Conservation (phyloP, 2,329 filamentous ascomycete genomes). For the Lasiodiplodia citricola region DNA sequence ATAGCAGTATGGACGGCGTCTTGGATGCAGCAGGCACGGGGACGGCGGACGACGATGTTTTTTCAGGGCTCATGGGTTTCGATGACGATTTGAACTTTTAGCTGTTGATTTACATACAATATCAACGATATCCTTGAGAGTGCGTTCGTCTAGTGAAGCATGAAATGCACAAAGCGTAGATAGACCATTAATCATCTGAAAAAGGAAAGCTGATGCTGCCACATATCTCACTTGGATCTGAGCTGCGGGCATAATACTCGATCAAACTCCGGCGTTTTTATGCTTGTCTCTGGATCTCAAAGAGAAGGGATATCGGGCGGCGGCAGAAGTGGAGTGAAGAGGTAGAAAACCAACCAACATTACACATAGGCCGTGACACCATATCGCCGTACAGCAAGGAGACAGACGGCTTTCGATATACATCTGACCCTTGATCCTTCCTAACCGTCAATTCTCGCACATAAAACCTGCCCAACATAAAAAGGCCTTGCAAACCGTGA, state of each 20-base stretch:
- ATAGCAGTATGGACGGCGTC: slow-evolving; percentile 20
- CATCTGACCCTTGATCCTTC: background rate
- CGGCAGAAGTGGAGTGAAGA: background rate
- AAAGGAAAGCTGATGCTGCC: background rate
- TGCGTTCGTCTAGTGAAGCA: background rate
- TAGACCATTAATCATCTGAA: background rate
- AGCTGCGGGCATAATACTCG: background rate
- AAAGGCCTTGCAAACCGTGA: background rate
- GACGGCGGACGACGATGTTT: slow-evolving; percentile 23
- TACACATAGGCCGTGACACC: background rate
- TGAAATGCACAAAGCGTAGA: background rate
- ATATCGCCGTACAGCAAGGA: background rate
- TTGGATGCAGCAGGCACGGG: slow-evolving; percentile 14
- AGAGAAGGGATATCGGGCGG: background rate
- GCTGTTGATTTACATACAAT: background rate
- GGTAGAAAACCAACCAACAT: background rate
- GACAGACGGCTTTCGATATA: background rate
- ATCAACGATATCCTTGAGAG: background rate
- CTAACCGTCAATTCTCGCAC: background rate
- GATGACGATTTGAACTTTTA: slow-evolving; percentile 26
- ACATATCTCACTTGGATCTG: background rate
- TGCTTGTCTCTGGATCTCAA: background rate
- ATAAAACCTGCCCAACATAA: background rate
- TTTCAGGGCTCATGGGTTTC: slow-evolving; percentile 18
- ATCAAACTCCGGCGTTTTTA: background rate